Percentiles rank a stretch among this genome's conserved stretches.
These are phyloP conservation scores for Seminavis robusta DNA, from an alignment of 108 stramenopile genomes.

Conservation along the genomic window DNA sequence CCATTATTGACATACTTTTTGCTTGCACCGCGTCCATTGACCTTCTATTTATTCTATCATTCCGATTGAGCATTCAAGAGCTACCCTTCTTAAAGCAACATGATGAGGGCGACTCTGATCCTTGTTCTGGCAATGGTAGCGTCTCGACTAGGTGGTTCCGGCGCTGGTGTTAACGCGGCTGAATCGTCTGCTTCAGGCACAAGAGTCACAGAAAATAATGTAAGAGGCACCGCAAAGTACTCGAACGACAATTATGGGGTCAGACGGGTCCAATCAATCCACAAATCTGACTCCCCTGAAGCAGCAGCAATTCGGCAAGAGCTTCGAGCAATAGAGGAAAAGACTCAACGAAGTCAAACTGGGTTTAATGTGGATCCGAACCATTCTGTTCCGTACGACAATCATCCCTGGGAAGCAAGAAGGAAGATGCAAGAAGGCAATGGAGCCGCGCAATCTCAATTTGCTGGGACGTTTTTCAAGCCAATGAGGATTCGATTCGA, in stretches of 20 bases:
- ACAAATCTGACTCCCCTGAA: conserved; percentile 54
- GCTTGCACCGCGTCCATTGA: too few species aligned
- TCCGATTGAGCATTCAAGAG: too few species aligned
- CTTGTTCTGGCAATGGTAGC: too few species aligned
- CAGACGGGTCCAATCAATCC: conserved; percentile 47
- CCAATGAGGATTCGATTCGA: conserved; percentile 76
- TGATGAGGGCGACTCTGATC: too few species aligned
- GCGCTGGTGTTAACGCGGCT: neutral
- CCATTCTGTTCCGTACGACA: conserved; percentile 55
- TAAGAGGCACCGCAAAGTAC: neutral
- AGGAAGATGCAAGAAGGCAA: conserved; percentile 2
- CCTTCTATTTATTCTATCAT: too few species aligned
- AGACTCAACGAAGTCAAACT: conserved; percentile 45
- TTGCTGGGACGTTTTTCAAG: conserved; percentile 26
- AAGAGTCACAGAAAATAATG: neutral
- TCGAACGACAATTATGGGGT: neutral
- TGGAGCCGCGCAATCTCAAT: neutral
- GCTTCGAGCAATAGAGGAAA: conserved; percentile 57
- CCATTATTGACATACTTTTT: too few species aligned
- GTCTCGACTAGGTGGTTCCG: neutral
- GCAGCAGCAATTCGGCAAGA: conserved; percentile 46
- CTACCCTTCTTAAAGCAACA: too few species aligned
- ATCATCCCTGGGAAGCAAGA: conserved; percentile 61
- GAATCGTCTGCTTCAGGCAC: neutral
- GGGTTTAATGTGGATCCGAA: conserved; percentile 60